Evolutionary conservation across 1,284 basidiomycete species (phyloP), one percentile per base, ranked within the genome.

Genomic region (Pascua sp.): DNA sequence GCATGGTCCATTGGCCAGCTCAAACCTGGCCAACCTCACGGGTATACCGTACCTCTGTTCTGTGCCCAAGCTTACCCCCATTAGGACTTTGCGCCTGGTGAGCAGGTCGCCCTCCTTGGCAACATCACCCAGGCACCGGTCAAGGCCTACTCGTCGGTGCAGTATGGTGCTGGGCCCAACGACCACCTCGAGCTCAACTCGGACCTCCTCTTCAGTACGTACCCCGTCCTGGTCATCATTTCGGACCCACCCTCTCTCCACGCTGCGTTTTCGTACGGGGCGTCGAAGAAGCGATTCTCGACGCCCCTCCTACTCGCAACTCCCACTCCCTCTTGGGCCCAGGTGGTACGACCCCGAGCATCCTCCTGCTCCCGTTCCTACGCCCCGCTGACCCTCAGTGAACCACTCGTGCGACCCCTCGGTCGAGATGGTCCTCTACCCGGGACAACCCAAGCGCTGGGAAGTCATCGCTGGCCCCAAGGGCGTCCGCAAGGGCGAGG

Each of bases 371-470:
- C 24, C 18, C 24, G 24, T 43, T 42, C 17, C 13, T 17, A 11
- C 9, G 13, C 24, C 24, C 24, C 24, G 45, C 55, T 61, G 37
- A 61, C 47, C 7, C 2, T n/a, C 57, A 78, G 81, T 85, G 65
- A 86, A 87, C 70, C 86, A 87, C 69, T 86, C 85, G 8, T 87
- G 86, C 72, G 80, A 81, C 16, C 85, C 86, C 2, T 84, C 84
- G 55, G 78, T 81, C 50, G 81, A 80, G 5, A 82, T 86, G 67
- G 79, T 83, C 63, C 66, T 87, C 4, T 79, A 81, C 17, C 76
- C 80, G 45, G 78, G 78, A 52, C 52, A 79, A 32, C 71, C 67
- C 0, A 61, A 77, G 15, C 65, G 75, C 16, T 84, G 82, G 70
- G 77, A 77, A 38, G 69, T 81, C 1, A 65, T 80, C 73, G 76